Base-by-base conservation (phyloP, 129 eudicot species). In the Calendula officinalis region DNA sequence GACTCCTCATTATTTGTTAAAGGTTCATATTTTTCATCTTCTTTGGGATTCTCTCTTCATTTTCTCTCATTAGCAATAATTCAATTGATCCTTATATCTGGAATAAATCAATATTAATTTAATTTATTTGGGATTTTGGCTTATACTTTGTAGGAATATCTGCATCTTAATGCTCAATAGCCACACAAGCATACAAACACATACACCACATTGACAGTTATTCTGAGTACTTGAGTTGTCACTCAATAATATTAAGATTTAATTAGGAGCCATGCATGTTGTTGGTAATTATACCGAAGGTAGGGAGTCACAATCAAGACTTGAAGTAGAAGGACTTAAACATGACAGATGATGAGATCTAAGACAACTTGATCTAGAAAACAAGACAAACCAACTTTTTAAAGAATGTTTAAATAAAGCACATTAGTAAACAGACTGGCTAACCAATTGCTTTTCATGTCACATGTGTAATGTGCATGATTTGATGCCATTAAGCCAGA, bases 341-440 rank as follows among this genome's bases (percentile, higher is more conserved):
- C 10, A 44, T 65, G 61, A 56, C 43, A 22, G 30, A 22, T 22
- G 30, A 64, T 47, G 66, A 65, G 67, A 66, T 64, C 52, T 36
- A 13, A 56, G 59, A 46, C 8, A 44, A 72, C 52, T 13, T 43
- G 63, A 55, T 55, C 12, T 64, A 14, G 37, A 73, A 49, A 64
- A 64, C 66, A 53, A 48, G 71, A 73, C 78, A 56, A 56, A 36
- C 66, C 59, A 71, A 52, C 70, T 64, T 73, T 72, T 27, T 45
- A 56, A 13, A 10, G 36, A 63, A 63, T 13, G 51, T 2, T 30
- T 39, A 56, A 71, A 62, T 53, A 62, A 16, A 10, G 60, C 66
- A 56, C 71, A 73, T 37, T 49, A 56, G 27, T 22, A 17, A 64
- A 73, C 71, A 71, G 76, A 73, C 43, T 64, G 72, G 77, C 77